A percentile compares a stretch with the other conserved stretches of the same genome.
Evolutionary conservation across 2,329 filamentous ascomycete genomes (phyloP).

Genomic region (Arthrobotrys conoides): DNA sequence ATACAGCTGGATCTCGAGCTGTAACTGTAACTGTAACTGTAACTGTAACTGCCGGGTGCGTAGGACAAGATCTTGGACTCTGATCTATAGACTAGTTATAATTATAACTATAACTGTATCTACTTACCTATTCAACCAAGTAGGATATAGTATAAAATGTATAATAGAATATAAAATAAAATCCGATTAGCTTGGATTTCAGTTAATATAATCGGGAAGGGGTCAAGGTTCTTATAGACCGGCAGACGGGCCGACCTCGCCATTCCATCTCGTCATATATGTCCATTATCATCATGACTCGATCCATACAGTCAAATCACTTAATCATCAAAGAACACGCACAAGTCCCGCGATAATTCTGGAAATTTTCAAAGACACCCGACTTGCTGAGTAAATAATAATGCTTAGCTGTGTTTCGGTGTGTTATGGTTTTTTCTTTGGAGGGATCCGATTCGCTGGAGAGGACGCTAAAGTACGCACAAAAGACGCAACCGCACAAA

Average conservation of each 20-base stretch:
- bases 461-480: slow-evolving; percentile 51
- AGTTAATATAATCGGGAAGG: neutral
- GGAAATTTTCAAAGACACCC: slow-evolving; percentile 1
- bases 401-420: neutral
- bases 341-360: slow-evolving; percentile 40
- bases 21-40: neutral
- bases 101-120: no score
- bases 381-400: no score
- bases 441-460: slow-evolving; percentile 25
- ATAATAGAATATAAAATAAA: neutral
- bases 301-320: neutral
- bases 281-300: slow-evolving; percentile 1
- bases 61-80: slow-evolving; percentile 19
- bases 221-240: slow-evolving; percentile 28
- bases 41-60: slow-evolving; percentile 9
- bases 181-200: neutral
- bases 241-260: slow-evolving; percentile 29
- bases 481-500: slow-evolving; percentile 50
- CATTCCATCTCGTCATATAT: neutral
- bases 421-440: slow-evolving; percentile 23
- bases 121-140: neutral
- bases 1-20: neutral
- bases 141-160: neutral
- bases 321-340: slow-evolving; percentile 26
- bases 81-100: neutral